Evolutionary conservation across 495 filamentous ascomycete species (phyloP), one percentile per base, ranked within the genome.

Genomic region (Eremomyces bilateralis): DNA sequence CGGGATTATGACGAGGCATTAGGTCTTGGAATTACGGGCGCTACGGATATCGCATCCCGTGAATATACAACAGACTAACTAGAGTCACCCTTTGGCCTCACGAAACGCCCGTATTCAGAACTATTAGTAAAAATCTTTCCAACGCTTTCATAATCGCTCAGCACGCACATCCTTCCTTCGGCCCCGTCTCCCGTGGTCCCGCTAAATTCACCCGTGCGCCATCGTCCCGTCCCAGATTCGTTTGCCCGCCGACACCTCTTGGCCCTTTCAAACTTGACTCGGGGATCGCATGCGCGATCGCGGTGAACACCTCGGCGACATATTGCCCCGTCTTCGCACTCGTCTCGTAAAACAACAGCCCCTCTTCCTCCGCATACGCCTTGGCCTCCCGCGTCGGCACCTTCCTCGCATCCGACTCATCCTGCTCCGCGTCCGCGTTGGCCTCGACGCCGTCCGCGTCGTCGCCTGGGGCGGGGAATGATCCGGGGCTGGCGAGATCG

Each of bases 261-360:
- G 74, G 65, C 22, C 75, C 81, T 68, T 94, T 95, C 56, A 95
- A 61, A 41, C 77, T 88, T 41, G 81, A 88, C 58, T 95, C 88
- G 1, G 88, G 85, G 40, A 95, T 95, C 18, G 83, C 80, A 49
- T 92, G 91, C 37, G 85, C 85, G 51, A 95, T 94, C n/a, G 85
- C 84, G 30, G 85, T 92, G 53, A 97, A 97, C 16, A 97, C 88
- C 43, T 88, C 84, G 42, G 75, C 69, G 20, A 97, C 88, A 54
- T 93, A 92, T 42, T 71, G 61, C 8, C 88, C 90, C 2, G 83
- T 84, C 69, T 97, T 97, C 29, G 88, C 88, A 44, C 80, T 91
- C 15, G 88, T 97, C 64, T 97, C 88, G 47, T 92, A 97, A 59
- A 95, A 32, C 44, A 97, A 50, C 33, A 95, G 58, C 15, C 73